phyloP scores from a whole-genome alignment of 495 filamentous ascomycete genomes.

The Echria macrotheca region DNA sequence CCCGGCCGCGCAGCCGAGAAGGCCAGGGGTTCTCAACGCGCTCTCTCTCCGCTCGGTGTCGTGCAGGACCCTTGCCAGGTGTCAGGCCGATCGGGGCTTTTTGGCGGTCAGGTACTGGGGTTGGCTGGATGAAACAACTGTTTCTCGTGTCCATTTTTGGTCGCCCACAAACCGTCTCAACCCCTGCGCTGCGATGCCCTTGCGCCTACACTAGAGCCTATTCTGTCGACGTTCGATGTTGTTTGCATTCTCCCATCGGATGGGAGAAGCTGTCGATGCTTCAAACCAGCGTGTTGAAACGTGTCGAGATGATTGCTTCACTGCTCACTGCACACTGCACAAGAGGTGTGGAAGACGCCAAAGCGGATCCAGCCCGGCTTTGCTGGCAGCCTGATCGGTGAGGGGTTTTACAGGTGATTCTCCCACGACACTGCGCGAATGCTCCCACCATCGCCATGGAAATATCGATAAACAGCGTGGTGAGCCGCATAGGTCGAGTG shows the following conservation, averaged over 20 bases:
- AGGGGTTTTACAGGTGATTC: too few relatives aligned
- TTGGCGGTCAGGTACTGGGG: conserved; percentile 10
- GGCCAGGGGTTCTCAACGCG: background rate
- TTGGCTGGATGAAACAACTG: conserved; percentile 45
- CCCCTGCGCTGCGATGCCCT: conserved; percentile 11
- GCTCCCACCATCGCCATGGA: too few relatives aligned
- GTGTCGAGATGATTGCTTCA: too few relatives aligned
- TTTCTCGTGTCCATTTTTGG: conserved; percentile 54
- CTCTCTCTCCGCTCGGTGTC: conserved; percentile 17
- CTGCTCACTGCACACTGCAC: too few relatives aligned
- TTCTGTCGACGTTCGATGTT: too few relatives aligned
- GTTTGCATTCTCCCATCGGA: background rate
- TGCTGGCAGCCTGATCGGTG: too few relatives aligned
- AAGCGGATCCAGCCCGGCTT: too few relatives aligned
- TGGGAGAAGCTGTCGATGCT: background rate
- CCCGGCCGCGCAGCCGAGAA: background rate
- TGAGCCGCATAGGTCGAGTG: too few relatives aligned
- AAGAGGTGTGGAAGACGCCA: too few relatives aligned
- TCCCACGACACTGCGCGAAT: too few relatives aligned
- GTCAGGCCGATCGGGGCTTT: conserved; percentile 18
- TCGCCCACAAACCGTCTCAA: conserved; percentile 17
- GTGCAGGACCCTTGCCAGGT: conserved; percentile 20
- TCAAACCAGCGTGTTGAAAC: too few relatives aligned
- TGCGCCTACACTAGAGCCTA: background rate
- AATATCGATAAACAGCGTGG: too few relatives aligned